phyloP scores from a whole-genome alignment of 306 rosid species.

The Cicer yamashitae region DNA sequence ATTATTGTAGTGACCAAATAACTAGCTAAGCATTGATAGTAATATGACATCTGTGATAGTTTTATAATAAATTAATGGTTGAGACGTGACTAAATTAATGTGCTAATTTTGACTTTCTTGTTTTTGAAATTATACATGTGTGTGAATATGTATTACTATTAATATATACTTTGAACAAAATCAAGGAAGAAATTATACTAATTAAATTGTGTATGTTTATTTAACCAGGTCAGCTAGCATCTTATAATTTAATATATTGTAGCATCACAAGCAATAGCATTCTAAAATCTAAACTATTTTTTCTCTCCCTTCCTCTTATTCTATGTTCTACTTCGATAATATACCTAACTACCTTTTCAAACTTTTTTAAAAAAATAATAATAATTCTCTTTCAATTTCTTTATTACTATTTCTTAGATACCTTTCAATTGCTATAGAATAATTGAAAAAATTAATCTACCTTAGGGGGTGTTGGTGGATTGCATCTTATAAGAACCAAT shows the following conservation, averaged over 20 bases:
- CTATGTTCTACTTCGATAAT: conserved; percentile 12
- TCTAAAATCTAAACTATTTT: not conserved
- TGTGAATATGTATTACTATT: not conserved
- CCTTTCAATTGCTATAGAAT: conserved; percentile 44
- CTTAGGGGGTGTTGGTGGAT: conserved; percentile 43
- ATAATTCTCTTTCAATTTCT: conserved; percentile 21
- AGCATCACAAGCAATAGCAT: conserved; percentile 34
- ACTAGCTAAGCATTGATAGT: conserved; percentile 20
- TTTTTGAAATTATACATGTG: conserved; percentile 23
- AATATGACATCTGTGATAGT: conserved; percentile 17
- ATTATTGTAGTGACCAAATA: not conserved
- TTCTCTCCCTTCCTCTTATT: conserved; percentile 8
- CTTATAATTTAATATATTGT: conserved; percentile 17
- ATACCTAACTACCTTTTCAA: conserved; percentile 47
- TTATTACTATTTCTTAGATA: conserved; percentile 26
- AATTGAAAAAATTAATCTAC: conserved; percentile 38
- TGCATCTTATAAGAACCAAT: conserved; percentile 35
- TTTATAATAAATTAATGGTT: conserved; percentile 31
- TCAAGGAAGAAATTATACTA: conserved; percentile 13
- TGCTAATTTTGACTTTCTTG: conserved; percentile 36
- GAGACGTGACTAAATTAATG: conserved; percentile 41
- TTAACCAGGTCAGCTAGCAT: conserved; percentile 38
- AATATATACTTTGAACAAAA: conserved; percentile 9
- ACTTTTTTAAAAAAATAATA: not conserved
- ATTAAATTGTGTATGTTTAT: conserved; percentile 35